Evolutionary conservation across 2,329 filamentous ascomycete species (phyloP).

Genomic region (Ophiostoma quercus): DNA sequence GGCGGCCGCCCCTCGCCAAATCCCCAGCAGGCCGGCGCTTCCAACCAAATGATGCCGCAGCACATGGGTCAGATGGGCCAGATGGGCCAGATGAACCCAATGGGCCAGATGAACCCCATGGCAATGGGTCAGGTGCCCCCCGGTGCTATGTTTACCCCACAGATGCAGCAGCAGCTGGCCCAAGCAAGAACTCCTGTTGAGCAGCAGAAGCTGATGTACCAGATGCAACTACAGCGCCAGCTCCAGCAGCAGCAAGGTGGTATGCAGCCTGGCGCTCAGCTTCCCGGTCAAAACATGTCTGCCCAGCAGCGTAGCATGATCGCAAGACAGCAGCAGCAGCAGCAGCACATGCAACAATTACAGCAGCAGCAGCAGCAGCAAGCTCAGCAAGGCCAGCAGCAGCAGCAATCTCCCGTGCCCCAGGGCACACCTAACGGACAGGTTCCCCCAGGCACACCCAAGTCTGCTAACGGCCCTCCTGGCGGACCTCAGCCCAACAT

Average conservation of each 20-base stretch:
- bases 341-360: slow-evolving; percentile 30
- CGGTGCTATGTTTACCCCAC: slow-evolving; percentile 34
- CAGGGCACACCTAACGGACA: slow-evolving; percentile 50
- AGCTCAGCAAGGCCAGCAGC: slow-evolving; percentile 34
- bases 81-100: slow-evolving; percentile 31
- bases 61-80: slow-evolving; percentile 46
- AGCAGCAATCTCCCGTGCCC: slow-evolving; percentile 27
- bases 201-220: slow-evolving; percentile 72
- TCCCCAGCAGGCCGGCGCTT: slow-evolving; percentile 42
- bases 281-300: slow-evolving; percentile 32
- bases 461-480: slow-evolving; percentile 12
- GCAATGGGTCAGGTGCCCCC: slow-evolving; percentile 40
- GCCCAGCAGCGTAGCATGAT: slow-evolving; percentile 36
- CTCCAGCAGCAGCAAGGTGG: slow-evolving; percentile 44
- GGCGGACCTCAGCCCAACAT: slow-evolving; percentile 30
- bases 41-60: slow-evolving; percentile 22
- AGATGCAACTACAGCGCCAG: slow-evolving; percentile 77
- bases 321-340: slow-evolving; percentile 35
- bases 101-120: slow-evolving; percentile 29
- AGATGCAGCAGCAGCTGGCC: slow-evolving; percentile 37
- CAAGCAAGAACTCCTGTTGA: slow-evolving; percentile 56
- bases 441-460: slow-evolving; percentile 41
- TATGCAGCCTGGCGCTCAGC: slow-evolving; percentile 39
- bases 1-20: slow-evolving; percentile 53
- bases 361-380: slow-evolving; percentile 41